These are phyloP conservation scores for Phoma sp. DNA, from an alignment of 2,329 filamentous ascomycete species.

Conservation along the genomic window DNA sequence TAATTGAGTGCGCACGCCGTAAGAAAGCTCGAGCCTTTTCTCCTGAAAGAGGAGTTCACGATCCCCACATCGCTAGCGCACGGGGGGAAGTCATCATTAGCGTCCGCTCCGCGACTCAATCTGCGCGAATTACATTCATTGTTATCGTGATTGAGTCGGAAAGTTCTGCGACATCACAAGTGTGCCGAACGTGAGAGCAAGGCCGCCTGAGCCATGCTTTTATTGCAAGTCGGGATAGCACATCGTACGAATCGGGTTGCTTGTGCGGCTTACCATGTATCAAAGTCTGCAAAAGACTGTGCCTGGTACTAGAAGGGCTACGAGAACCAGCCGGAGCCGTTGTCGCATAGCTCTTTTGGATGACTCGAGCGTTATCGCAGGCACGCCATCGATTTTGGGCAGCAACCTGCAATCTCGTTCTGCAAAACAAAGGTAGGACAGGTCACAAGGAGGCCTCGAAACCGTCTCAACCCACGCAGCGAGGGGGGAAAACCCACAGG, in stretches of 20 bases:
- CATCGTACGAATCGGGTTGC: neutral
- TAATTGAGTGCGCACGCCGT: conserved; percentile 28
- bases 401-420: conserved; percentile 7
- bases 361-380: conserved; percentile 5
- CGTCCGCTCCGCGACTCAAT: conserved; percentile 26
- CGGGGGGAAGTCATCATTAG: conserved; percentile 36
- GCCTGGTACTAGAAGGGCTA: neutral
- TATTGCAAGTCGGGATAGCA: neutral
- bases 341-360: neutral
- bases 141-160: conserved; percentile 18
- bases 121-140: conserved; percentile 28
- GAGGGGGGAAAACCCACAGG: conserved; percentile 2
- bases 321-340: neutral
- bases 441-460: conserved; percentile 7
- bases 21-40: conserved; percentile 9
- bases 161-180: conserved; percentile 13
- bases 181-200: neutral
- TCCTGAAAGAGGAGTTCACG: conserved; percentile 15
- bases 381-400: conserved; percentile 10
- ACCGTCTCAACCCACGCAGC: conserved; percentile 1
- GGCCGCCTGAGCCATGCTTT: neutral
- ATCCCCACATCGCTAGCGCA: conserved; percentile 29
- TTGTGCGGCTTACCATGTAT: neutral
- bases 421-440: conserved; percentile 5
- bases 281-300: neutral